Conservation (phyloP, 2,329 filamentous ascomycete genomes). For the Chrysoporthe cubensis region DNA sequence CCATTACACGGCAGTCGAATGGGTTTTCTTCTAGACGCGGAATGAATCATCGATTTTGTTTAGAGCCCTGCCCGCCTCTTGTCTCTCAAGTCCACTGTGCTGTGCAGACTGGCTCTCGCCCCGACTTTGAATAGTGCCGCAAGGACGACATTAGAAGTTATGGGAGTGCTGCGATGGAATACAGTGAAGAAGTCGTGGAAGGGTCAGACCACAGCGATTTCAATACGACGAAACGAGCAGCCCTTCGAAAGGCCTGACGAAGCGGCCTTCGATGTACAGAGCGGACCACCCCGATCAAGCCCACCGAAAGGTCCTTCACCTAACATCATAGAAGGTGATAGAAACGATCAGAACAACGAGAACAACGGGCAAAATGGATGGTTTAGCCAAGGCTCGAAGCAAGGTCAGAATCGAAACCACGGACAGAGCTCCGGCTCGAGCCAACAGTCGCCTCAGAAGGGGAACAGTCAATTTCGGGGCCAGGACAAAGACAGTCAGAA, state of each 20-base stretch:
- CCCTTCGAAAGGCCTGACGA: background rate
- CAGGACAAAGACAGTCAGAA: conserved; percentile 7
- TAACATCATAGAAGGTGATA: background rate
- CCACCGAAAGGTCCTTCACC: background rate
- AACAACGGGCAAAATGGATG: background rate
- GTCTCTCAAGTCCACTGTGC: background rate
- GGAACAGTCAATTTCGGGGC: background rate
- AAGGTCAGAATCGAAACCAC: conserved; percentile 3
- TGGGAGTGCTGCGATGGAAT: conserved; percentile 6
- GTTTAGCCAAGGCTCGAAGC: background rate
- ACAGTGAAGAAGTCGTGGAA: background rate
- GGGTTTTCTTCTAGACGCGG: background rate
- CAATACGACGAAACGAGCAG: background rate
- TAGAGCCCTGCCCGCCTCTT: background rate
- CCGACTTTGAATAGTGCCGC: background rate
- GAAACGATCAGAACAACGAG: background rate
- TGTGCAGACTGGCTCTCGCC: background rate
- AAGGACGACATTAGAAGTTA: background rate
- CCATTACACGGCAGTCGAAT: background rate
- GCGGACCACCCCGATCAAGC: background rate
- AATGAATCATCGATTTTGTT: background rate
- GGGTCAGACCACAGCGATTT: too few relatives aligned
- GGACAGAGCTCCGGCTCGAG: background rate
- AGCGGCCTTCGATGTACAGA: background rate
- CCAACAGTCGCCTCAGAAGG: background rate